Evolutionary conservation across 1,139 yeast species (phyloP).

Genomic region (Geotrichum citri-aurantii): DNA sequence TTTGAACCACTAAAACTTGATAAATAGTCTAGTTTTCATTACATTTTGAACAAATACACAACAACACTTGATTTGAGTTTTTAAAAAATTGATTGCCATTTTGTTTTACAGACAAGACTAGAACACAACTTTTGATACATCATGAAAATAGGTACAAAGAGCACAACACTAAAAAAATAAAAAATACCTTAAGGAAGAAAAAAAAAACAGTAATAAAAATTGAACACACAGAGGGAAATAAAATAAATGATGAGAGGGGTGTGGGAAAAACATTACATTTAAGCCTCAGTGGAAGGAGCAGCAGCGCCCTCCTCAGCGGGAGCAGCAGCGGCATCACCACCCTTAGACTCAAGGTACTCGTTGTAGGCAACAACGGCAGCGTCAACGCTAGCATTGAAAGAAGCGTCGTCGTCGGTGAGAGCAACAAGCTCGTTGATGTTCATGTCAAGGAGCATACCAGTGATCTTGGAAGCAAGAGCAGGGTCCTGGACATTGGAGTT

Average conservation of each 20-base stretch:
- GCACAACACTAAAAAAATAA: background rate
- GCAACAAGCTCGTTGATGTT: constrained; percentile 87
- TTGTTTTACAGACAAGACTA: background rate
- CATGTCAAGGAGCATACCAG: constrained; percentile 98
- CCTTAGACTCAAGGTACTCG: constrained; percentile 31
- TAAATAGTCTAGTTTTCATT: background rate
- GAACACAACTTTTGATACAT: background rate
- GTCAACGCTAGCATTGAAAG: constrained; percentile 85
- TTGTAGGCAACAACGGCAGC: constrained; percentile 82
- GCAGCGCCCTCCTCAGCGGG: constrained; percentile 16
- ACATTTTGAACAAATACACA: background rate
- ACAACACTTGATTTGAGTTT: background rate
- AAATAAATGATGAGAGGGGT: background rate
- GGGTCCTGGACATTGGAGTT: constrained; percentile 74
- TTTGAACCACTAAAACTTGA: background rate
- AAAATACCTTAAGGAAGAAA: background rate
- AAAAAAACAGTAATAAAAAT: constrained; percentile 4
- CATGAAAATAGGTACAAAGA: background rate
- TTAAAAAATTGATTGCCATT: background rate
- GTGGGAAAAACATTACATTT: constrained; percentile 1
- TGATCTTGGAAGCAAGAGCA: constrained; percentile 97
- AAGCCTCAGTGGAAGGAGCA: constrained; percentile 15
- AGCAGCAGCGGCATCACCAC: constrained; percentile 15
- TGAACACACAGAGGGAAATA: background rate
- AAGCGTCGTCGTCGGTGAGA: constrained; percentile 75